Base-by-base conservation (phyloP, 495 filamentous ascomycete genomes). In the Pseudevernia furfuracea region DNA sequence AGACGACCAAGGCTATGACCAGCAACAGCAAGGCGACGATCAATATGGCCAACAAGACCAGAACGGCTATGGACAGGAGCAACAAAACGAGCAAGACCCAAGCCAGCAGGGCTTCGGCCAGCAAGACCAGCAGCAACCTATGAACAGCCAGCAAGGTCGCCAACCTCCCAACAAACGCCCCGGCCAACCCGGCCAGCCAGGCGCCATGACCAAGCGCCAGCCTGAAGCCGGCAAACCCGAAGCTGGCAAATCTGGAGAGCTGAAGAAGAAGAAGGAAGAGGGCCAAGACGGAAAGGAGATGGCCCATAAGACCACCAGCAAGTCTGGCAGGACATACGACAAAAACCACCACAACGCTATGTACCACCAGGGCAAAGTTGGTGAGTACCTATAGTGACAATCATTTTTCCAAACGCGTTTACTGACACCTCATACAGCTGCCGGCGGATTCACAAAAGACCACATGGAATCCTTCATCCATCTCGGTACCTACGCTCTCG, bases 381-480 rank as follows among this genome's bases (percentile, higher is more conserved):
- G 49, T 53, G 49, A 53, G 49, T 53, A 17, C 49, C 19, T 19
- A 4, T 19, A 1, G 0, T 15, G 7, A 17, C 28, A 10, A 30
- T 15, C 28, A 3, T 30, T 21, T 14, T 30, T 30, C 48, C 49
- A 53, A 6, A 30, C 5, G 15, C 49, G 15, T 4, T 17, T 19
- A 5, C 28, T 53, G 12, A 62, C 38, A 25, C 7, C 9, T 7
- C 4, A 56, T 21, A 61, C 32, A 46, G 64, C 64, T 21, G 19
- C 19, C 38, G 55, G 38, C 4, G 59, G 64, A 21, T 66, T 66
- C 59, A 66, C 64, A 37, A 58, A 49, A 17, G 64, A 66, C 3
- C 64, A 66, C 55, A 66, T 62, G 64, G 59, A 66, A 17, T 66
- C 64, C 28, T 66, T 66, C 64, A 46, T 66, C 28, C 59, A 66